Evolutionary conservation across 2,329 filamentous ascomycete species (phyloP), one percentile per base, ranked within the genome.

Genomic region (Diplodia scrobiculata): DNA sequence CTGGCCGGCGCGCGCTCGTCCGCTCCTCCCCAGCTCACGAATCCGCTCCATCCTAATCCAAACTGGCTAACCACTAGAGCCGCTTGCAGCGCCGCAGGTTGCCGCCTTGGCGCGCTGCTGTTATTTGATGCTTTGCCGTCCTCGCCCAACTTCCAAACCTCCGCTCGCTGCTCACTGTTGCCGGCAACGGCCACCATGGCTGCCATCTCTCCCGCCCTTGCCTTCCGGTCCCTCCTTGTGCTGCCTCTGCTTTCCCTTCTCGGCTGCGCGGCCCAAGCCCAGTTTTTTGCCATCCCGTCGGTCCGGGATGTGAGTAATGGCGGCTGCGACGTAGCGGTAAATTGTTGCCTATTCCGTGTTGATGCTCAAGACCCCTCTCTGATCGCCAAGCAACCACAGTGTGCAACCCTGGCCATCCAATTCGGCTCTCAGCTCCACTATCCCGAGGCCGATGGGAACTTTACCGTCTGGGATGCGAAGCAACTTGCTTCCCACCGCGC

Each of bases 321-420:
- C 58, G 58, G 45, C 58, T 62, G 58, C 21, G 41, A 62, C 13
- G 41, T 32, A 34, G 58, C 58, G 58, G 58, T 62, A 62, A 60
- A 14, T 13, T 54, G 34, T 58, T 58, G 19, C 53, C 53, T 45
- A 27, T 38, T 58, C 19, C 11, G 53, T 25, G 29, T 10, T 34
- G 48, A 50, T 62, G 58, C 45, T 50, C 48, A 60, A 60, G 45
- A 25, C 21, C 55, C 25, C 11, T 47, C 14, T 50, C 58, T 62
- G 58, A 62, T 62, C 36, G 27, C 27, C 58, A 19, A 21, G 41
- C 58, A 1, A 13, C 34, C 9, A 21, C 58, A 62, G 58, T 62
- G 58, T 32, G 41, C 58, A 14, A 36, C 58, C 27, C 29, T 62
- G 58, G 58, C 58, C 58, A 50, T n/a, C 29, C 5, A 25, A 25